These are phyloP conservation scores for Diplodia intermedia DNA, from an alignment of 2,329 filamentous ascomycete genomes.

Conservation along the genomic window DNA sequence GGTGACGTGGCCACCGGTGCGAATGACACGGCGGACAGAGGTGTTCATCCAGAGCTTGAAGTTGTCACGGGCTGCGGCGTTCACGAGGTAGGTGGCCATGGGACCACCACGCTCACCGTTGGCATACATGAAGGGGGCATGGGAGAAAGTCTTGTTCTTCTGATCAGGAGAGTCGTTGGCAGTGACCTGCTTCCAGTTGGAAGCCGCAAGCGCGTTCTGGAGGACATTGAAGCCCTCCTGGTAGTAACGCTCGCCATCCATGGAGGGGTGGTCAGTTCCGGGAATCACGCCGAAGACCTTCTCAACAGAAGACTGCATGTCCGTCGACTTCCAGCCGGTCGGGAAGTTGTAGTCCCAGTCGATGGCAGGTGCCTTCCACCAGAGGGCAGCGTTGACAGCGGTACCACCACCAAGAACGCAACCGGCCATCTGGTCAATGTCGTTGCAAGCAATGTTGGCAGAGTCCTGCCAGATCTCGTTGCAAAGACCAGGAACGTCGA, in stretches of 20 bases:
- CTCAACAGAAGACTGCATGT: slow-evolving; percentile 65
- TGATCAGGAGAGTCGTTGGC: slow-evolving; percentile 65
- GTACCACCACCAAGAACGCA: slow-evolving; percentile 73
- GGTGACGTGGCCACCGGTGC: slow-evolving; percentile 66
- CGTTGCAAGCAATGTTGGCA: slow-evolving; percentile 68
- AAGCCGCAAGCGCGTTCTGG: slow-evolving; percentile 62
- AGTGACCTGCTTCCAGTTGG: slow-evolving; percentile 69
- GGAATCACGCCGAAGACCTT: slow-evolving; percentile 74
- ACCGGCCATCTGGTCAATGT: slow-evolving; percentile 76
- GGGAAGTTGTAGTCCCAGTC: slow-evolving; percentile 80
- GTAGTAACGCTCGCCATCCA: slow-evolving; percentile 71
- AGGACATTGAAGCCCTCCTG: slow-evolving; percentile 71
- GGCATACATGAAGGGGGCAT: slow-evolving; percentile 71
- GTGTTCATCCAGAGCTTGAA: slow-evolving; percentile 73
- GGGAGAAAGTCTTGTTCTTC: slow-evolving; percentile 71
- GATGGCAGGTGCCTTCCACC: slow-evolving; percentile 68
- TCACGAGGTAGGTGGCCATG: slow-evolving; percentile 73
- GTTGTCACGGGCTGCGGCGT: slow-evolving; percentile 65
- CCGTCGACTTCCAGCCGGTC: slow-evolving; percentile 70
- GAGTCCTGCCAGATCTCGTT: slow-evolving; percentile 73
- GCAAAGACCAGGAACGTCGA: slow-evolving; percentile 74
- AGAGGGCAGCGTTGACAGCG: slow-evolving; percentile 71
- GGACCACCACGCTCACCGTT: slow-evolving; percentile 73
- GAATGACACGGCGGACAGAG: slow-evolving; percentile 70
- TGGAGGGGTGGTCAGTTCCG: slow-evolving; percentile 70